phyloP scores from a whole-genome alignment of 352 stramenopile species.

The Pythium utonaiense region DNA sequence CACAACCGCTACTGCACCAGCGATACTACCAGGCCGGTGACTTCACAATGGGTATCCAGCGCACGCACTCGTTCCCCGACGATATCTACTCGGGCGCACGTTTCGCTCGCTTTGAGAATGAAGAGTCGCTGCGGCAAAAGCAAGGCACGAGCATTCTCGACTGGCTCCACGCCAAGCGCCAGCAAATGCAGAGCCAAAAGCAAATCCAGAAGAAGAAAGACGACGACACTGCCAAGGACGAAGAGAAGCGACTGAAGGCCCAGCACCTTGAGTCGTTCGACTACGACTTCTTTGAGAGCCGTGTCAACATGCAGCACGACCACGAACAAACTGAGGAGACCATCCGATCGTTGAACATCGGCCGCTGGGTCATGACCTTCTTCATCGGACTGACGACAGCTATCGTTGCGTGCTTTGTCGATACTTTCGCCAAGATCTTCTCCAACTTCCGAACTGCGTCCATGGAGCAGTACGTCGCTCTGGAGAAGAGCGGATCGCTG shows the following conservation, averaged over 20 bases:
- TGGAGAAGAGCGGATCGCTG: slow-evolving; percentile 41
- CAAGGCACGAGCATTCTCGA: slow-evolving; percentile 64
- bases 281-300: slow-evolving; percentile 87
- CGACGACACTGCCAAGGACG: slow-evolving; percentile 41
- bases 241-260: slow-evolving; percentile 75
- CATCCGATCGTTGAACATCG: slow-evolving; percentile 78
- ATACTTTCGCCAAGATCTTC: slow-evolving; percentile 86
- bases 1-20: background rate
- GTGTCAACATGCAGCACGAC: slow-evolving; percentile 86
- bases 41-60: slow-evolving; percentile 35
- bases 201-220: slow-evolving; percentile 23
- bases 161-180: slow-evolving; percentile 52
- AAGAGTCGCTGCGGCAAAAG: slow-evolving; percentile 60
- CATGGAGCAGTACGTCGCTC: slow-evolving; percentile 81
- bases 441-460: slow-evolving; percentile 86
- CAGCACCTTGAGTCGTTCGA: slow-evolving; percentile 85
- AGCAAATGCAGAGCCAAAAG: slow-evolving; percentile 19
- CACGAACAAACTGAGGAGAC: slow-evolving; percentile 74
- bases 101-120: slow-evolving; percentile 77
- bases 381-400: slow-evolving; percentile 92
- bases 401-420: slow-evolving; percentile 92
- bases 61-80: slow-evolving; percentile 77
- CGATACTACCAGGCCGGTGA: slow-evolving; percentile 31
- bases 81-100: slow-evolving; percentile 70
- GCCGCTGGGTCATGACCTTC: slow-evolving; percentile 95